Conservation (phyloP, 2,329 filamentous ascomycete species). For the Talaromyces sp. region DNA sequence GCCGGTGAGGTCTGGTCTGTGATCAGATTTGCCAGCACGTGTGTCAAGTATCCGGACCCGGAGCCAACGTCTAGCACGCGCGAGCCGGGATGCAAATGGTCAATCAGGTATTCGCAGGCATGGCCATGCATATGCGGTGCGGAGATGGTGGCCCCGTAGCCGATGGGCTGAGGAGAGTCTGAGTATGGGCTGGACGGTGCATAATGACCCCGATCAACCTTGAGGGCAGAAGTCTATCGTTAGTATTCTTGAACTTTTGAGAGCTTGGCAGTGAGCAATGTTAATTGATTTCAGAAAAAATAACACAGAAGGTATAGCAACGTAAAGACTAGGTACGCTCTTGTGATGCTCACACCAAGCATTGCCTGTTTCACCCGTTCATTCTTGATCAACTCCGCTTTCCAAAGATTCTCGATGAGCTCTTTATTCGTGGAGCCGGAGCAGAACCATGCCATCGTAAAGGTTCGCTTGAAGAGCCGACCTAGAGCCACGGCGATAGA, state of each 20-base stretch:
- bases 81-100: slow-evolving; percentile 47
- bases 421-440: slow-evolving; percentile 68
- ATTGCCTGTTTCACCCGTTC: slow-evolving; percentile 73
- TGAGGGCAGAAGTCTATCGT: not conserved
- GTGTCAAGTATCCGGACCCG: slow-evolving; percentile 78
- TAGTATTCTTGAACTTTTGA: not conserved
- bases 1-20: slow-evolving; percentile 18
- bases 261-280: not conserved
- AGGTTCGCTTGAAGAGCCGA: slow-evolving; percentile 7
- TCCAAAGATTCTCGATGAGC: slow-evolving; percentile 71
- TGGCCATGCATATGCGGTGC: slow-evolving; percentile 68
- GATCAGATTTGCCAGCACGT: slow-evolving; percentile 75
- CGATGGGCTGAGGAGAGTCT: slow-evolving; percentile 65
- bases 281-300: not conserved
- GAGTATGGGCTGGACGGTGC: slow-evolving; percentile 65
- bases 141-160: slow-evolving; percentile 62
- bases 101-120: slow-evolving; percentile 58
- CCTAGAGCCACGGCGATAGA: slow-evolving; percentile 9
- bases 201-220: slow-evolving; percentile 88
- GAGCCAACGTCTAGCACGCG: slow-evolving; percentile 68
- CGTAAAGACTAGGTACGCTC: not conserved
- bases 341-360: slow-evolving; percentile 50
- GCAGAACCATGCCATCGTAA: slow-evolving; percentile 81
- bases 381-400: slow-evolving; percentile 66
- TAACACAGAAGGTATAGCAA: not conserved